Percentiles rank a stretch among this genome's conserved stretches.
Conservation (phyloP, 1,139 yeast genomes). For the Sugiyamaella sp. region DNA sequence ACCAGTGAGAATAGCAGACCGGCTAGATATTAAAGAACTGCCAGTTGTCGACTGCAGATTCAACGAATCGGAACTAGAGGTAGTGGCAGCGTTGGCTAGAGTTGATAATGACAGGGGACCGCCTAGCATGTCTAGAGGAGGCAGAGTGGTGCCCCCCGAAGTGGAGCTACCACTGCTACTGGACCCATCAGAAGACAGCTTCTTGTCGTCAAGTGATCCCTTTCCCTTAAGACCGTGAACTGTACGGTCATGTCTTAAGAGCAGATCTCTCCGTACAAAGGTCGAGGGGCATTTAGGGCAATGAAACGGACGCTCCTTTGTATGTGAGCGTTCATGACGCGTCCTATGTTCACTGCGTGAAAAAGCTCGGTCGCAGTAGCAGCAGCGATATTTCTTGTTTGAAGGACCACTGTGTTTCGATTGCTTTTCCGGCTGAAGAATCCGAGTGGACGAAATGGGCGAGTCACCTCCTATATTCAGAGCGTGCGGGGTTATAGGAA, state of each 20-base stretch:
- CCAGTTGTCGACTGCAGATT: slow-evolving; percentile 9
- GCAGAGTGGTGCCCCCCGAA: slow-evolving; percentile 8
- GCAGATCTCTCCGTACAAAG: slow-evolving; percentile 74
- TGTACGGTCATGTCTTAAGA: slow-evolving; percentile 77
- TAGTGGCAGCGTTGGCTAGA: slow-evolving; percentile 22
- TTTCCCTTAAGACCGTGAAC: slow-evolving; percentile 54
- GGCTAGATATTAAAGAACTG: slow-evolving; percentile 40
- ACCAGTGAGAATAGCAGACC: slow-evolving; percentile 45
- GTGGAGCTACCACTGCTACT: slow-evolving; percentile 5
- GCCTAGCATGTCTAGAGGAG: slow-evolving; percentile 14
- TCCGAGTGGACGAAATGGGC: neutral
- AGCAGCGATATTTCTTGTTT: slow-evolving; percentile 63
- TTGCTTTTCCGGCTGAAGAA: neutral
- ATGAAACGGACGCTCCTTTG: slow-evolving; percentile 80
- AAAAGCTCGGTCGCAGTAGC: slow-evolving; percentile 79
- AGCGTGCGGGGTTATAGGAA: neutral
- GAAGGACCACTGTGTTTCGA: slow-evolving; percentile 7
- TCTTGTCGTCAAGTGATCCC: slow-evolving; percentile 8
- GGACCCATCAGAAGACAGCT: neutral
- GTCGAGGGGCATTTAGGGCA: slow-evolving; percentile 71
- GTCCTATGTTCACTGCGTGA: slow-evolving; percentile 81
- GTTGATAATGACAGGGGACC: slow-evolving; percentile 16
- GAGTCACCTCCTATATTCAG: slow-evolving; percentile 2
- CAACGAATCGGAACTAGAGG: slow-evolving; percentile 15
- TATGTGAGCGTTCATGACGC: slow-evolving; percentile 82